Percentiles rank a stretch among this genome's conserved stretches.
phyloP scores from a whole-genome alignment of 1,284 basidiomycete genomes.

The Pseudozyma sp. region DNA sequence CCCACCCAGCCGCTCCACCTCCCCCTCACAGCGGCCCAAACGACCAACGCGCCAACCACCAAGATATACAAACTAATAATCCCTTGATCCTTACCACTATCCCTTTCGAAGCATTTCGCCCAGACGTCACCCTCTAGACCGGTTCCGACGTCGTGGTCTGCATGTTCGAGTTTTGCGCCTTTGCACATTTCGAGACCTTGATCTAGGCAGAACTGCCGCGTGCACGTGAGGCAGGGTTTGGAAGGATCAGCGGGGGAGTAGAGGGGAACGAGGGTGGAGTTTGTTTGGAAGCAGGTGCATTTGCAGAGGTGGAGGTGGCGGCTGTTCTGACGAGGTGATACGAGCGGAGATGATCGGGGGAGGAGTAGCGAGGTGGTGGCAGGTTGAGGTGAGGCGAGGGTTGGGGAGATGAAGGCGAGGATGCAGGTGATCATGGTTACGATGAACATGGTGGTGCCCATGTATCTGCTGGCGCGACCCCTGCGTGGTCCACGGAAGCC shows the following conservation, averaged over 20 bases:
- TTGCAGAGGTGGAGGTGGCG: conserved; percentile 63
- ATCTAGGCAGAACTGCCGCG: conserved; percentile 67
- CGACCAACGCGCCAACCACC: conserved; percentile 42
- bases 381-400: background rate
- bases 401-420: conserved; percentile 13
- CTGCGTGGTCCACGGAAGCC: conserved; percentile 1
- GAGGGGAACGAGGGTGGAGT: conserved; percentile 66
- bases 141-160: conserved; percentile 66
- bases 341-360: background rate
- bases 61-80: conserved; percentile 64
- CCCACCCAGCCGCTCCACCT: conserved; percentile 26
- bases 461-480: conserved; percentile 17
- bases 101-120: conserved; percentile 67
- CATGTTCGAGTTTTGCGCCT: conserved; percentile 61
- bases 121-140: conserved; percentile 68
- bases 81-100: conserved; percentile 62
- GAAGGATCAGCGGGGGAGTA: conserved; percentile 50
- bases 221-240: conserved; percentile 67
- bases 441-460: conserved; percentile 18
- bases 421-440: conserved; percentile 33
- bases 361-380: background rate
- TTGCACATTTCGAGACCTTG: conserved; percentile 62
- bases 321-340: conserved; percentile 6
- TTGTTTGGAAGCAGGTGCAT: conserved; percentile 68
- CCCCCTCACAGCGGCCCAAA: conserved; percentile 23